Evolutionary conservation across 495 filamentous ascomycete species (phyloP), one percentile per base, ranked within the genome.

Genomic region (Massariosphaeria phaeospora): DNA sequence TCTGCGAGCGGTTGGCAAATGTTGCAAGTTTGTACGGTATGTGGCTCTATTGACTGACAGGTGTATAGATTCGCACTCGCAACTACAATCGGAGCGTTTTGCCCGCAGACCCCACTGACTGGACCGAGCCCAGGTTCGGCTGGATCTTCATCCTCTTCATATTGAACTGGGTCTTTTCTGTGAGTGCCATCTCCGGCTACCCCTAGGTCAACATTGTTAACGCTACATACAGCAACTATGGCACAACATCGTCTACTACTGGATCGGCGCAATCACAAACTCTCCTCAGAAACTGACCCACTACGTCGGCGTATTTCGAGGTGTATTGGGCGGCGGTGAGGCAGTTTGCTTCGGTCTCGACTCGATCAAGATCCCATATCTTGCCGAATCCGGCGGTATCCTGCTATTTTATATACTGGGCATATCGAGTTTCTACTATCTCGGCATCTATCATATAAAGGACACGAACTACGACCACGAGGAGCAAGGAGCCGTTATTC

Each of bases 341-440:
- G 48, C 55, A 3, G 46, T 63, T 12, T 59, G 60, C 31, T 63
- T 63, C 44, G 59, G 59, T 6, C 48, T 63, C 21, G 54, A 63
- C 34, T 44, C 44, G 11, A 63, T 55, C 33, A 49, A 47, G 20
- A 60, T 55, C 25, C 50, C 48, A 1, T 63, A 41, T 45, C 25
- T 63, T 9, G 36, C 44, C n/a, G 49, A 55, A 26, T 38, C 60
- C 5, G 60, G 60, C 7, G 56, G 49, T 29, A 51, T 59, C 21
- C 48, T 63, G 2, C 26, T 52, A 6, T 63, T 63, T 24, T 63
- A 59, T 33, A 35, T 39, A 1, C 12, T 48, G 1, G 60, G 50
- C 11, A 24, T 59, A 12, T 38, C 45, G 2, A 34, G 40, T 13
- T 56, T 63, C 23, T 49, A 59, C 27, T 63, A 56, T 33, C 43